phyloP scores from a whole-genome alignment of 495 filamentous ascomycete genomes.

The Astrothelium macrocarpum region DNA sequence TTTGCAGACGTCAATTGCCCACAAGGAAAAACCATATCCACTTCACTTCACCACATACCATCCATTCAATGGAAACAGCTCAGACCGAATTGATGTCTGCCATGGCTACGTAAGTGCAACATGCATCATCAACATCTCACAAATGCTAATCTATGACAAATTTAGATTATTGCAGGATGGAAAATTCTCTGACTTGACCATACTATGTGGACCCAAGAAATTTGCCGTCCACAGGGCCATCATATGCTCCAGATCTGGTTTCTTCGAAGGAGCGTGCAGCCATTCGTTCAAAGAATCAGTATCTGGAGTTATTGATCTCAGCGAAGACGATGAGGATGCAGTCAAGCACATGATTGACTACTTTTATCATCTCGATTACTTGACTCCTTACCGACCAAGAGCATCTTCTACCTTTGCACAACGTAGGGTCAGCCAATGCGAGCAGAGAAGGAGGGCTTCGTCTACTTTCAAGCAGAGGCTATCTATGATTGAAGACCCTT shows the following conservation, averaged over 20 bases:
- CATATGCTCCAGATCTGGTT: conserved; percentile 32
- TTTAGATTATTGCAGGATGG: conserved; percentile 24
- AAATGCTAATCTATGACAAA: conserved; percentile 16
- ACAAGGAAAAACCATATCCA: neutral
- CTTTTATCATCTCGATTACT: conserved; percentile 39
- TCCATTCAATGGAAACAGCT: conserved; percentile 13
- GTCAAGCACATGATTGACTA: conserved; percentile 38
- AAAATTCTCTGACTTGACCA: conserved; percentile 36
- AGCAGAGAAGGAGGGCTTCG: conserved; percentile 8
- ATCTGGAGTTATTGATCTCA: conserved; percentile 31
- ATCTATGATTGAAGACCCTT: conserved; percentile 29
- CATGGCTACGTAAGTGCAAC: conserved; percentile 30
- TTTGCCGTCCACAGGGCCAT: conserved; percentile 33
- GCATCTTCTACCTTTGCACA: conserved; percentile 19
- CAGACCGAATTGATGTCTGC: conserved; percentile 30
- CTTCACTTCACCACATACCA: neutral
- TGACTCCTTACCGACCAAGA: conserved; percentile 19
- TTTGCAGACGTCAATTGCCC: too few species aligned
- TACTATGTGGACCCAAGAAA: conserved; percentile 28
- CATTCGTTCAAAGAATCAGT: conserved; percentile 26
- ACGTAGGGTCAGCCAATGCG: conserved; percentile 9
- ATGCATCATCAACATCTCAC: neutral
- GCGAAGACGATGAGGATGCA: conserved; percentile 34
- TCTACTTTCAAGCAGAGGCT: conserved; percentile 27
- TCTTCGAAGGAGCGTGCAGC: conserved; percentile 35